phyloP scores from a whole-genome alignment of 805 yeast genomes.

The Ogataea zsoltii region DNA sequence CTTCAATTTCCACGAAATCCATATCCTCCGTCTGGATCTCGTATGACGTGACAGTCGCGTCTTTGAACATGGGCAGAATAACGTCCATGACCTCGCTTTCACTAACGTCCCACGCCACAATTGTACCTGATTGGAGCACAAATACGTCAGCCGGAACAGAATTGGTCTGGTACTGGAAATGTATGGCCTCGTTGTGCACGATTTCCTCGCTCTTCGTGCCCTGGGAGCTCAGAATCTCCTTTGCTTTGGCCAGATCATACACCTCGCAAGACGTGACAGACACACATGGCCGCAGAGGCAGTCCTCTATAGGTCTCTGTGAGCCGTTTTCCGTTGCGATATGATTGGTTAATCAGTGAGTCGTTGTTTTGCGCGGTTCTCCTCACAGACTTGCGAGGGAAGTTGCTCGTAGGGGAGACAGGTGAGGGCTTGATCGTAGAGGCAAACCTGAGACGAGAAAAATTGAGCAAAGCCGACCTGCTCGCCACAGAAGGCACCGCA shows the following conservation, averaged over 20 bases:
- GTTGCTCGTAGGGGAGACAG: not conserved
- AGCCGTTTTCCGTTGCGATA: conserved; percentile 10
- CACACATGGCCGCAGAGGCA: conserved; percentile 47
- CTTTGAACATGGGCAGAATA: conserved; percentile 52
- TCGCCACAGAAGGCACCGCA: too few relatives aligned
- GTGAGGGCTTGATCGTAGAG: conserved; percentile 3
- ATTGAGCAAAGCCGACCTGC: too few relatives aligned
- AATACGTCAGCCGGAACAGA: conserved; percentile 53
- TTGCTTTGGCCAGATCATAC: conserved; percentile 56
- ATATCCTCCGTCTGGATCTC: conserved; percentile 78
- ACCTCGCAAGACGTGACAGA: conserved; percentile 73
- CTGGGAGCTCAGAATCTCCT: conserved; percentile 38
- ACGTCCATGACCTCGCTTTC: conserved; percentile 51
- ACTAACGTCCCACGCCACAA: conserved; percentile 79
- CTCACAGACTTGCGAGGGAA: conserved; percentile 15
- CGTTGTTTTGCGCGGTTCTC: conserved; percentile 15
- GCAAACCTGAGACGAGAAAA: too few relatives aligned
- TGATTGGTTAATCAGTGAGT: conserved; percentile 20
- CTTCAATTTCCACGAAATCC: conserved; percentile 55
- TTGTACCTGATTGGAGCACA: conserved; percentile 72
- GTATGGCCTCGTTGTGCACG: conserved; percentile 59
- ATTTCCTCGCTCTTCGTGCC: conserved; percentile 37
- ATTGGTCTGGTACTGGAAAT: conserved; percentile 41
- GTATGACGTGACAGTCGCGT: conserved; percentile 50
- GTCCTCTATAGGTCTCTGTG: conserved; percentile 11